Evolutionary conservation across 1,284 basidiomycete genomes (phyloP).

Genomic region (Cryptococcus hybrid): DNA sequence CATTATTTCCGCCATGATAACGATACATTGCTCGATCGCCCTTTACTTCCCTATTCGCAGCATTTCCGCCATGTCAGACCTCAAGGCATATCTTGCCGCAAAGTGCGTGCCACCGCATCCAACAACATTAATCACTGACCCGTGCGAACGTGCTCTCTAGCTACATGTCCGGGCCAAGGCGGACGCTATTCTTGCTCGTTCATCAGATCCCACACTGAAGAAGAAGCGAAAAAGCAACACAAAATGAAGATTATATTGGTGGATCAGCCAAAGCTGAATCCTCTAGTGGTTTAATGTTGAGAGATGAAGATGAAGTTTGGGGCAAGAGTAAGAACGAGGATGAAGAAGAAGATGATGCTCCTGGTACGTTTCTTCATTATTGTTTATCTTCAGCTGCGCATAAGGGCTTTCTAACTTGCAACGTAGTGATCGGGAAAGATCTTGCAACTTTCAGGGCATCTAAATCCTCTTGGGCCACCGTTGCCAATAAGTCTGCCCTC

Average conservation of each 20-base stretch:
- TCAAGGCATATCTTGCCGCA: conserved; percentile 55
- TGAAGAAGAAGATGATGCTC: conserved; percentile 47
- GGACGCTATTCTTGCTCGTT: conserved; percentile 81
- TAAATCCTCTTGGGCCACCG: conserved; percentile 38
- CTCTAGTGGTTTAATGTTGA: conserved; percentile 36
- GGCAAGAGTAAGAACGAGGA: conserved; percentile 50
- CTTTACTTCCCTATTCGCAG: too few species aligned
- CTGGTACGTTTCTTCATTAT: conserved; percentile 38
- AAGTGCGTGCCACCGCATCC: conserved; percentile 32
- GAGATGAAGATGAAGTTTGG: conserved; percentile 51
- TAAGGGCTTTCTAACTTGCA: conserved; percentile 1
- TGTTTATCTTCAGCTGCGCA: not conserved
- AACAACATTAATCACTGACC: not conserved
- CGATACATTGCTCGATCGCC: too few species aligned
- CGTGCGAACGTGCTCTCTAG: conserved; percentile 16
- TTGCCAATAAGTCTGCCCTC: conserved; percentile 26
- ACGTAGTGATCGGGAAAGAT: conserved; percentile 39
- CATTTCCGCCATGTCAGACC: conserved; percentile 40
- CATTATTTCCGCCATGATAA: too few species aligned
- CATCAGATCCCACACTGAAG: conserved; percentile 53
- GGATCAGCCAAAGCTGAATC: conserved; percentile 28
- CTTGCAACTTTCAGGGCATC: conserved; percentile 42
- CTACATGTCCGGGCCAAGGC: conserved; percentile 97
- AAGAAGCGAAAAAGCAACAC: conserved; percentile 70
- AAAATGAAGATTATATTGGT: conserved; percentile 56